Evolutionary conservation across 2,329 filamentous ascomycete genomes (phyloP).

Genomic region (Dryadomyces sulphureus): DNA sequence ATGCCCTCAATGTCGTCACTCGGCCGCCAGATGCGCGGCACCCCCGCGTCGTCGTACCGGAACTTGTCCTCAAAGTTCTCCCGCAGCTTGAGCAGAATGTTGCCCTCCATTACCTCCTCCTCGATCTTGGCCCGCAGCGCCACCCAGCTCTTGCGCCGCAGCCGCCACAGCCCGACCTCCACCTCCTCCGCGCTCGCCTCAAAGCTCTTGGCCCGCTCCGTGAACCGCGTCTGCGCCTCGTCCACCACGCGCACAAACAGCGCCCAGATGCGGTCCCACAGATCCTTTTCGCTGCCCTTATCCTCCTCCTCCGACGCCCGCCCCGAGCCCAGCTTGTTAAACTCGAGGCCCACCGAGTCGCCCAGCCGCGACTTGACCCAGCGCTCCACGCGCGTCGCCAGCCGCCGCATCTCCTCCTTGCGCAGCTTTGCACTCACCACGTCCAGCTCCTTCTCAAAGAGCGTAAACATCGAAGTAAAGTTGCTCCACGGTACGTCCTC

Average conservation of each 20-base stretch:
- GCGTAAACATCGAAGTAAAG: slow-evolving; percentile 61
- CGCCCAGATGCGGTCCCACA: slow-evolving; percentile 93
- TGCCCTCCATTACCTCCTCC: slow-evolving; percentile 96
- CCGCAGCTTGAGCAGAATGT: slow-evolving; percentile 82
- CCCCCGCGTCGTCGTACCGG: slow-evolving; percentile 87
- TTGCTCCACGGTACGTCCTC: slow-evolving; percentile 77
- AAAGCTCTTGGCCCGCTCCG: slow-evolving; percentile 80
- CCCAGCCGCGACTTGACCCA: slow-evolving; percentile 82
- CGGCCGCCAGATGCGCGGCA: slow-evolving; percentile 91
- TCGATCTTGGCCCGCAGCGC: slow-evolving; percentile 83
- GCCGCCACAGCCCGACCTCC: slow-evolving; percentile 78
- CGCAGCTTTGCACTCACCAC: slow-evolving; percentile 73
- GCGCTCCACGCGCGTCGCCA: slow-evolving; percentile 81
- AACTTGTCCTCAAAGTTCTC: slow-evolving; percentile 99
- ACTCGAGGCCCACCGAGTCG: slow-evolving; percentile 81
- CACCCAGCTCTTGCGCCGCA: slow-evolving; percentile 89
- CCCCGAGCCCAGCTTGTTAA: slow-evolving; percentile 88
- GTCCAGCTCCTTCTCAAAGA: slow-evolving; percentile 84
- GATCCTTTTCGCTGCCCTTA: slow-evolving; percentile 73
- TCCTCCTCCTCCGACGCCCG: slow-evolving; percentile 64
- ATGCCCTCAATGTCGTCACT: slow-evolving; percentile 94
- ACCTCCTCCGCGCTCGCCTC: slow-evolving; percentile 86
- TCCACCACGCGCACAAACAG: slow-evolving; percentile 70
- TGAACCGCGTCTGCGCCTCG: slow-evolving; percentile 75
- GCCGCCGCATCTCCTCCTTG: slow-evolving; percentile 88